A percentile compares a stretch with the other conserved stretches of the same genome.
Conservation (phyloP, 441 rosid species). For the Gossypium gossypioides region DNA sequence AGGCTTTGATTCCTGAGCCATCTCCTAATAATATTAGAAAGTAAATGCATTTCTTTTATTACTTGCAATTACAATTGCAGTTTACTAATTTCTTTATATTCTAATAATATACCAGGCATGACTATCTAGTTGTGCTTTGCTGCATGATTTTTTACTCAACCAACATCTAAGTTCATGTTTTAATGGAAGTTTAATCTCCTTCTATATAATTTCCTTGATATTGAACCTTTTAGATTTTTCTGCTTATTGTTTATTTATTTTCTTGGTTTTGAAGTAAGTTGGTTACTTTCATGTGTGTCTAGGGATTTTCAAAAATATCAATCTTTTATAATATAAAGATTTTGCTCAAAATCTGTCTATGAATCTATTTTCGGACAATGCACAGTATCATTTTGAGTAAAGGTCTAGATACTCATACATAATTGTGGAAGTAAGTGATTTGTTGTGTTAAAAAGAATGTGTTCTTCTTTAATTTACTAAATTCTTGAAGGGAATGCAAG, state of each 20-base stretch:
- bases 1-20: slow-evolving; percentile 89
- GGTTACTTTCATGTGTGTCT: not conserved
- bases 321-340: not conserved
- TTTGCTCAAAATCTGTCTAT: not conserved
- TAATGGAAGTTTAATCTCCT: not conserved
- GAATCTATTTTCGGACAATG: not conserved
- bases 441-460: not conserved
- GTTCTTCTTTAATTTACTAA: not conserved
- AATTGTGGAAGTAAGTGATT: not conserved
- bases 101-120: not conserved
- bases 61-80: slow-evolving; percentile 2
- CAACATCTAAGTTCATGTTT: not conserved
- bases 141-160: not conserved
- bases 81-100: not conserved
- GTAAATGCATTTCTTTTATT: slow-evolving; percentile 32
- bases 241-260: not conserved
- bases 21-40: slow-evolving; percentile 62
- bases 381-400: not conserved
- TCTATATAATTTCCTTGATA: not conserved
- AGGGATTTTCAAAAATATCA: not conserved
- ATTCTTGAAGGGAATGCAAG: not conserved
- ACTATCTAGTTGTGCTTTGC: not conserved
- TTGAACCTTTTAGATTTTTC: not conserved
- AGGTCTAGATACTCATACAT: not conserved
- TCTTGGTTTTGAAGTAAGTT: not conserved